Percentiles rank a stretch among this genome's conserved stretches.
These are phyloP conservation scores for Candida ipomoeae DNA, from an alignment of 805 yeast genomes.

Conservation along the genomic window DNA sequence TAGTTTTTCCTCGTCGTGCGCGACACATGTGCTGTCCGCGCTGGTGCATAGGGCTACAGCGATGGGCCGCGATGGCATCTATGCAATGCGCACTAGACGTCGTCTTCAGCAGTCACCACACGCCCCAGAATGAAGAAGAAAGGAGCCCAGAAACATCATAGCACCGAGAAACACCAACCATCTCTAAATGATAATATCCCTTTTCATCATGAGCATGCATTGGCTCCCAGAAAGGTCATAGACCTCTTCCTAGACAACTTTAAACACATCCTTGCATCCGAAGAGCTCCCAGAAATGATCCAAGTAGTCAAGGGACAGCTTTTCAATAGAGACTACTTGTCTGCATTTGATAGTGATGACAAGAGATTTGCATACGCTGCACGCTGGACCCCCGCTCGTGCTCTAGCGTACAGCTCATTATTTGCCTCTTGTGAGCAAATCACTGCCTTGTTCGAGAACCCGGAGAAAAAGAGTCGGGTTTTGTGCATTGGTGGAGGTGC, in stretches of 20 bases:
- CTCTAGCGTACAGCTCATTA: constrained; percentile 67
- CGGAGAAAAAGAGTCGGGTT: constrained; percentile 32
- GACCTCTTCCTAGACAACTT: constrained; percentile 34
- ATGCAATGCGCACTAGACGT: background rate
- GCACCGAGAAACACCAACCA: background rate
- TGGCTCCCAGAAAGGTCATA: constrained; percentile 34
- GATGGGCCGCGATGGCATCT: background rate
- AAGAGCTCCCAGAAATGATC: constrained; percentile 40
- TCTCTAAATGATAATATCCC: constrained; percentile 28
- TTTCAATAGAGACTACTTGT: constrained; percentile 63
- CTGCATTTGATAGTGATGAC: constrained; percentile 61
- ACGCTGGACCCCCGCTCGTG: constrained; percentile 84
- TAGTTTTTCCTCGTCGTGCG: constrained; percentile 1
- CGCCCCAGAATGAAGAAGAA: background rate
- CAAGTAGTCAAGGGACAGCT: constrained; percentile 69
- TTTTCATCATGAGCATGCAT: constrained; percentile 27
- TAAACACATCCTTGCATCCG: constrained; percentile 30
- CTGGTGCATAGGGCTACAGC: constrained; percentile 5
- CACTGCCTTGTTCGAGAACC: constrained; percentile 31
- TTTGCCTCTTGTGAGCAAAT: constrained; percentile 50
- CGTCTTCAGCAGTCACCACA: background rate
- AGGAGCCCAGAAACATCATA: background rate
- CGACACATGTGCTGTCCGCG: background rate
- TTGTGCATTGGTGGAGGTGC: constrained; percentile 88
- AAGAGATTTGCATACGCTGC: constrained; percentile 74